Base-by-base conservation (phyloP, 2,329 filamentous ascomycete species). In the Huntiella savannae region DNA sequence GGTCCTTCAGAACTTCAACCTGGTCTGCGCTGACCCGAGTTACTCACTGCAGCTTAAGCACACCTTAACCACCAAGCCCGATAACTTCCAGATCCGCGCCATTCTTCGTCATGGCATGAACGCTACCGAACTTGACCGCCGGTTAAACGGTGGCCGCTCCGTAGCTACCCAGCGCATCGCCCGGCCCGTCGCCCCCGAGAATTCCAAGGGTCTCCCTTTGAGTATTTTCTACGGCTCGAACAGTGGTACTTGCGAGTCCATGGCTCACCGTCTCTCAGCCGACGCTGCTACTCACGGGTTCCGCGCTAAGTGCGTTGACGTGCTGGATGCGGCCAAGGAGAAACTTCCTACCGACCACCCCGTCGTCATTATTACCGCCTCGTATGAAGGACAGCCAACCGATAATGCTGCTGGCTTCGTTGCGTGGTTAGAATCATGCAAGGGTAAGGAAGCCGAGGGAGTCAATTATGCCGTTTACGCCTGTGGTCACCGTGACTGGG, bases 201-300 rank as follows among this genome's bases (percentile, higher is more conserved):
- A 35, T 4, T 33, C 40, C 45, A 49, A 53, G 10, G 60, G 60
- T 16, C 64, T 63, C 49, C 67, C 66, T 0, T 58, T 87, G 52
- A 70, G 70, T n/a, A 70, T 87, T 15, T 70, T 77, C 38, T 86
- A 82, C 55, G 82, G 82, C 2, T 81, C 77, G 13, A 83, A 84
- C 55, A 76, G 74, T 2, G 81, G 81, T 0, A 86, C 81, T 1
- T 86, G 81, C 56, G 77, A 85, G 58, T 67, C 75, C 1, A 66
- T 85, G 40, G 75, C 80, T 1, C 70, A 78, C 51, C 65, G 71
- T 22, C 57, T 85, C 8, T 76, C 75, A 0, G 64, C 67, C 6
- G 70, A 75, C 54, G 78, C 78, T 0, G 54, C 63, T 2, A 57
- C 58, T 3, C 73, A 74, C 53, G 80, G 80, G 0, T 84, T 76